A percentile compares a stretch with the other conserved stretches of the same genome.
phyloP scores from a whole-genome alignment of 2,329 filamentous ascomycete species.

The Colletotrichum tabaci region DNA sequence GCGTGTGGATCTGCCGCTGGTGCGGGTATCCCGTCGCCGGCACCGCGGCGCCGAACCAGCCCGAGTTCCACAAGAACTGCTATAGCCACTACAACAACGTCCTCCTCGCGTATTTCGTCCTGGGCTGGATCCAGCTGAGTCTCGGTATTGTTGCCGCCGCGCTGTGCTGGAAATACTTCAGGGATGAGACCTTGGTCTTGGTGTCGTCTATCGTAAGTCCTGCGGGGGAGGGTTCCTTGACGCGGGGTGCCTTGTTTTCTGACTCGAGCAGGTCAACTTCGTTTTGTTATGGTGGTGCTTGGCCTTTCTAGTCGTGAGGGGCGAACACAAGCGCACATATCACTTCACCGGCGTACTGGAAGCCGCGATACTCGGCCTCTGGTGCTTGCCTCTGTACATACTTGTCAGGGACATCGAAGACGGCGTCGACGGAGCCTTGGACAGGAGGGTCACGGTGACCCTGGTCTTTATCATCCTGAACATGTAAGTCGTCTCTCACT shows the following conservation, averaged over 20 bases:
- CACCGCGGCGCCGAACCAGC: slow-evolving; percentile 50
- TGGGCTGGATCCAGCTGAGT: slow-evolving; percentile 56
- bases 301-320: slow-evolving; percentile 52
- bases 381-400: slow-evolving; percentile 46
- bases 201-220: slow-evolving; percentile 54
- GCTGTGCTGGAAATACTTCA: slow-evolving; percentile 57
- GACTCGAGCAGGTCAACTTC: slow-evolving; percentile 52
- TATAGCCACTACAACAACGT: slow-evolving; percentile 56
- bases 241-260: slow-evolving; percentile 10
- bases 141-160: slow-evolving; percentile 54
- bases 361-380: slow-evolving; percentile 52
- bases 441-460: slow-evolving; percentile 47
- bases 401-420: slow-evolving; percentile 42
- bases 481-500: slow-evolving; percentile 51
- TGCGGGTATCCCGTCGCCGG: slow-evolving; percentile 58
- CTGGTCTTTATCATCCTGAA: slow-evolving; percentile 55
- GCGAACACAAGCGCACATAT: slow-evolving; percentile 56
- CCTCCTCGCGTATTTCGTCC: slow-evolving; percentile 55
- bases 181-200: slow-evolving; percentile 49
- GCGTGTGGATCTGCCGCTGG: slow-evolving; percentile 60
- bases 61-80: slow-evolving; percentile 59
- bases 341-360: slow-evolving; percentile 56
- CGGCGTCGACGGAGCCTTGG: slow-evolving; percentile 9
- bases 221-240: not conserved
- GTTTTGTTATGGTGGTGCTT: slow-evolving; percentile 54